These are phyloP conservation scores for Rutstroemia sydowiana DNA, from an alignment of 2,329 filamentous ascomycete genomes.

Conservation along the genomic window DNA sequence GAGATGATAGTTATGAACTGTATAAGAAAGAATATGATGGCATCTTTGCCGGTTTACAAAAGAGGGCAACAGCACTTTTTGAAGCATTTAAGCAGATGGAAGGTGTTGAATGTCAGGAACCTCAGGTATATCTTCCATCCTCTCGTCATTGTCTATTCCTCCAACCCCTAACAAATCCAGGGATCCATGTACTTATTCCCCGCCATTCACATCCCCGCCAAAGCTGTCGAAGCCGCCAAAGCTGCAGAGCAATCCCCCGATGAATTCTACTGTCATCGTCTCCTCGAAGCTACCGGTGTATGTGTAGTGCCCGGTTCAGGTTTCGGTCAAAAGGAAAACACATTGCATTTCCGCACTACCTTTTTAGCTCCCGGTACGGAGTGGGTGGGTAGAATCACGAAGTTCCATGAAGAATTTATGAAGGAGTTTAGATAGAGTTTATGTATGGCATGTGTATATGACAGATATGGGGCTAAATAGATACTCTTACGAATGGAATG, in stretches of 20 bases:
- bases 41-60: constrained; percentile 71
- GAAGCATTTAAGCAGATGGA: constrained; percentile 92
- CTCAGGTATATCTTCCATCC: constrained; percentile 45
- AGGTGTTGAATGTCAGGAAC: constrained; percentile 81
- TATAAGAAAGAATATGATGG: constrained; percentile 79
- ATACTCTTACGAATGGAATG: too few species aligned
- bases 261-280: constrained; percentile 86
- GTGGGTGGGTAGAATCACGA: constrained; percentile 79
- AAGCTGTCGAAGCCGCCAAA: constrained; percentile 69
- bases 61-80: constrained; percentile 79
- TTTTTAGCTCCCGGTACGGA: constrained; percentile 95
- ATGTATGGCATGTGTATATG: too few species aligned
- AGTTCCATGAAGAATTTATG: constrained; percentile 91
- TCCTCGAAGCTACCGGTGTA: constrained; percentile 90
- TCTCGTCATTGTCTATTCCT: constrained; percentile 8
- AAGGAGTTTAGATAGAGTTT: constrained; percentile 53
- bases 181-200: constrained; percentile 99
- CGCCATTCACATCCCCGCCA: constrained; percentile 71
- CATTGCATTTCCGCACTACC: constrained; percentile 90
- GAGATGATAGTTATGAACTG: constrained; percentile 75
- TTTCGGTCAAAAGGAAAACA: constrained; percentile 89
- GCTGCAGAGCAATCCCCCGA: constrained; percentile 70
- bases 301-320: constrained; percentile 89
- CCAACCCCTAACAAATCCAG: constrained; percentile 34
- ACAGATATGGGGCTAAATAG: too few species aligned